Evolutionary conservation across 441 rosid genomes (phyloP).

Genomic region (Pelargonium hybrid): DNA sequence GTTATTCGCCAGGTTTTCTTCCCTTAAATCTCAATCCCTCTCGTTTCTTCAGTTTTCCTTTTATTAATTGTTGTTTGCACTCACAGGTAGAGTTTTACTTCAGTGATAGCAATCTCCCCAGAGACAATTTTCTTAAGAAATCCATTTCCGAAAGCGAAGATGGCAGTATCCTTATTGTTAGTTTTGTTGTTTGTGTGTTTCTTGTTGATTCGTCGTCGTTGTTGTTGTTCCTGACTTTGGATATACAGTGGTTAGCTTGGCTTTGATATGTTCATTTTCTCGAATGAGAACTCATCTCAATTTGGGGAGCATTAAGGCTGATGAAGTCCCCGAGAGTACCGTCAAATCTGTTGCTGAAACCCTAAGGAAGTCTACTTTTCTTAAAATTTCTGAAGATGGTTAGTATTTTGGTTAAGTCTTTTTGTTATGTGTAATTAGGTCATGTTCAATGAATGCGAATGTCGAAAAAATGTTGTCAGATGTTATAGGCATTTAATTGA

Average conservation of each 20-base stretch:
- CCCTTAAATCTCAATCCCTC: not conserved
- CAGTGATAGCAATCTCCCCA: constrained; percentile 79
- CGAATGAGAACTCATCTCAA: constrained; percentile 39
- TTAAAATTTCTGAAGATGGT: constrained; percentile 43
- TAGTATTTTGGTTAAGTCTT: not conserved
- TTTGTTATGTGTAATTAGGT: not conserved
- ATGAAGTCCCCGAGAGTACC: constrained; percentile 27
- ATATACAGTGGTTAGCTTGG: constrained; percentile 36
- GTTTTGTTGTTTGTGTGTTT: not conserved
- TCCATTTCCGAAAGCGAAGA: constrained; percentile 51
- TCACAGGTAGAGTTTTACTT: constrained; percentile 81
- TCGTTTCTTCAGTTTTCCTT: not conserved
- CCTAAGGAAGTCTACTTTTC: constrained; percentile 32
- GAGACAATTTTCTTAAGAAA: constrained; percentile 56
- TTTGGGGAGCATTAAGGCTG: constrained; percentile 27
- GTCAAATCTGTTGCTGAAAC: constrained; percentile 30
- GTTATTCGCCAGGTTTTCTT: constrained; percentile 69
- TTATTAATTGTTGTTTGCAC: not conserved
- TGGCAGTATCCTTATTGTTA: constrained; percentile 49
- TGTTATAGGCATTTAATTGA: too few relatives aligned
- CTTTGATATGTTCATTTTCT: constrained; percentile 45
- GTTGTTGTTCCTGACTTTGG: not conserved
- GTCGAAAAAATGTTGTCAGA: too few relatives aligned
- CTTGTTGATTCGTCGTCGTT: not conserved
- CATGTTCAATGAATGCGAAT: too few relatives aligned